These are phyloP conservation scores for Elongisporangium anandrum DNA, from an alignment of 352 stramenopile genomes.

Conservation along the genomic window DNA sequence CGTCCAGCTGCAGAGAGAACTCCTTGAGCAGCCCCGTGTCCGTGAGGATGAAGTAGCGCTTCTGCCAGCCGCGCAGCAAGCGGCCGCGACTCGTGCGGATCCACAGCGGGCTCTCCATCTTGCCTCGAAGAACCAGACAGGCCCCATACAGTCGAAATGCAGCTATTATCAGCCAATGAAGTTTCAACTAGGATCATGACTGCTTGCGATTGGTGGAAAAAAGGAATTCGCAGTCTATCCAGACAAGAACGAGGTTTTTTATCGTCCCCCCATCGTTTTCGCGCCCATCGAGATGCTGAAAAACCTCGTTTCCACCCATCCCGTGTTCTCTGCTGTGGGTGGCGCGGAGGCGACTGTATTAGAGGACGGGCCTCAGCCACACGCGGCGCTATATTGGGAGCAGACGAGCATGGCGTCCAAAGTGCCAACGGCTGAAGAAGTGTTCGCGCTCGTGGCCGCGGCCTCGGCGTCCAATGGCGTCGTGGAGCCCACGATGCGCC, in stretches of 20 bases:
- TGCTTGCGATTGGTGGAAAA: neutral
- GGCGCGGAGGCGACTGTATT: neutral
- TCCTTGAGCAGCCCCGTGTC: constrained; percentile 41
- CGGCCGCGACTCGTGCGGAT: constrained; percentile 43
- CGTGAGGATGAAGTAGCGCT: constrained; percentile 63
- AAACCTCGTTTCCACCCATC: neutral
- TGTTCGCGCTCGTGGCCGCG: constrained; percentile 52
- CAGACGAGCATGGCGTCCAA: constrained; percentile 29
- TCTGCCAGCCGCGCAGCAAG: constrained; percentile 61
- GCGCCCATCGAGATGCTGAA: neutral
- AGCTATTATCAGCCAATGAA: neutral
- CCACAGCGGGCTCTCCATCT: constrained; percentile 60
- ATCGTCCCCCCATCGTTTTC: neutral
- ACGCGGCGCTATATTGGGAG: constrained; percentile 12
- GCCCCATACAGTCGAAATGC: neutral
- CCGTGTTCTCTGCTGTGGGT: neutral
- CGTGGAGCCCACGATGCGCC: constrained; percentile 43
- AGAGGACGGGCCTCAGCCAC: neutral
- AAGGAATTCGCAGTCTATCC: too few species aligned
- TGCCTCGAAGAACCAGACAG: neutral
- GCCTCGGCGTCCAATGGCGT: constrained; percentile 22
- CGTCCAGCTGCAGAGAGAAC: constrained; percentile 18
- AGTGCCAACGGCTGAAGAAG: constrained; percentile 44
- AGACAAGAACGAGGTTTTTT: neutral
- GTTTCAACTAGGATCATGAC: neutral